phyloP scores from a whole-genome alignment of 257 asterid genomes.

The Solanum paucissectum region DNA sequence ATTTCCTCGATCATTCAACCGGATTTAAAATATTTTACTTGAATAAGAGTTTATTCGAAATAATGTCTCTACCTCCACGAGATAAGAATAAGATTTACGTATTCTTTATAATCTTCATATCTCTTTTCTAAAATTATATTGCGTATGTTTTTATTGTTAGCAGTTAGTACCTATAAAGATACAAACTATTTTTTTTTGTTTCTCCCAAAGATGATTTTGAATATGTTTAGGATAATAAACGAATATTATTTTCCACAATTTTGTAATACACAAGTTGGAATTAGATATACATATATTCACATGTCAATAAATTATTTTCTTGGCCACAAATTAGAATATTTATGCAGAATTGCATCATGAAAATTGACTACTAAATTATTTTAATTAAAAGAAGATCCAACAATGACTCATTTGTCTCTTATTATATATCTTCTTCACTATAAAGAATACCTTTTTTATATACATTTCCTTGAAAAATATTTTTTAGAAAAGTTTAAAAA shows the following conservation, averaged over 20 bases:
- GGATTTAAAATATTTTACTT: neutral
- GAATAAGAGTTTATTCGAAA: neutral
- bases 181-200: neutral
- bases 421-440: neutral
- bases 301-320: neutral
- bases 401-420: neutral
- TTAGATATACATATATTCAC: neutral
- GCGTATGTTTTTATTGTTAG: neutral
- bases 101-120: neutral
- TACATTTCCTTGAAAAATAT: neutral
- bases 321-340: neutral
- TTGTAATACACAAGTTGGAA: neutral
- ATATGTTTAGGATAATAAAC: neutral
- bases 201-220: neutral
- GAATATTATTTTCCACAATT: neutral
- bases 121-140: neutral
- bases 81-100: neutral
- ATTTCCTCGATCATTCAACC: neutral
- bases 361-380: neutral
- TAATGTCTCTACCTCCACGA: fast-evolving
- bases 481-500: neutral
- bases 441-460: neutral
- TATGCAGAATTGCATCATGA: neutral
- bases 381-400: neutral
- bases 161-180: neutral